Percentiles rank a stretch among this genome's conserved stretches.
phyloP scores from a whole-genome alignment of 768 basidiomycete genomes.

The Mycena haematopus region DNA sequence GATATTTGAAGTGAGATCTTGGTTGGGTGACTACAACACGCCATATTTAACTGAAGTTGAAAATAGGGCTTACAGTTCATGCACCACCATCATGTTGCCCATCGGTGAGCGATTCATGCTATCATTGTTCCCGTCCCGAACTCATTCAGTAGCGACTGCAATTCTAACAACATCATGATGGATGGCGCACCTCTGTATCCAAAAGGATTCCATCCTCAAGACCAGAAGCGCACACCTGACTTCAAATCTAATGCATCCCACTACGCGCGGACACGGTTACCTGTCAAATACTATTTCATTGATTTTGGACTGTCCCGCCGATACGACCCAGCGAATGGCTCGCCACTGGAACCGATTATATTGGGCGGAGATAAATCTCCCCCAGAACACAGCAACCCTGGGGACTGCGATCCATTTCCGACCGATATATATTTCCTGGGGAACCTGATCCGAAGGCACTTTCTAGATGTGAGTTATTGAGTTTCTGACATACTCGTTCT shows the following conservation, averaged over 20 bases:
- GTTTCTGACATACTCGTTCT: not conserved
- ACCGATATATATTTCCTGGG: too few species aligned
- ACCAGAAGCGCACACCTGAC: constrained; percentile 27
- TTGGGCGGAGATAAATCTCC: too few species aligned
- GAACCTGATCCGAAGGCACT: constrained; percentile 29
- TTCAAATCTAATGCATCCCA: constrained; percentile 10
- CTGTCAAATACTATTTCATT: too few species aligned
- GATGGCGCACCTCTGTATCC: too few species aligned
- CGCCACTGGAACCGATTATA: too few species aligned
- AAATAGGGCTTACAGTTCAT: too few species aligned
- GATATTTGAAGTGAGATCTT: constrained; percentile 37
- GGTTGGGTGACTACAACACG: not conserved
- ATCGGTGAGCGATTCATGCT: constrained; percentile 31
- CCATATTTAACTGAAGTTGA: too few species aligned
- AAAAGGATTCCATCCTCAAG: constrained; percentile 36
- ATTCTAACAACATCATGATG: constrained; percentile 41
- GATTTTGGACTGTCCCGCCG: too few species aligned
- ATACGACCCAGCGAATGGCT: too few species aligned
- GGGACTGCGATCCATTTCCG: too few species aligned
- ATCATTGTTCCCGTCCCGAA: not conserved
- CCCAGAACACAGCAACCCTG: too few species aligned
- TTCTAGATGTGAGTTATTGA: constrained; percentile 32
- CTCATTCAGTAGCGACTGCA: constrained; percentile 30
- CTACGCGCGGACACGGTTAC: constrained; percentile 37
- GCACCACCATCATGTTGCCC: constrained; percentile 36